A percentile compares a stretch with the other conserved stretches of the same genome.
These are phyloP conservation scores for Botrytis fragariae DNA, from an alignment of 2,329 filamentous ascomycete genomes.

Conservation along the genomic window DNA sequence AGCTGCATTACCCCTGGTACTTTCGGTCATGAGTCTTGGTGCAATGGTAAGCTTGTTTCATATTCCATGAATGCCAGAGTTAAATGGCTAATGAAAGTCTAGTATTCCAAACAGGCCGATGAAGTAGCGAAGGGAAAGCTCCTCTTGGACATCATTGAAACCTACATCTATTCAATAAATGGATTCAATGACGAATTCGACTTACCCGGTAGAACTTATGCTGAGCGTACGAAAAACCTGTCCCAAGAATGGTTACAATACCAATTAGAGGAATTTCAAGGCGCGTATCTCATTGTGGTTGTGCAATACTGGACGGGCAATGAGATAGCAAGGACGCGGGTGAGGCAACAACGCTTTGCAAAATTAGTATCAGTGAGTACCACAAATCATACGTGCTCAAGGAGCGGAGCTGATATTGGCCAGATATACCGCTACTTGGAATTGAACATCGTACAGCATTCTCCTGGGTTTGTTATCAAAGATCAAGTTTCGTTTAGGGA, in stretches of 20 bases:
- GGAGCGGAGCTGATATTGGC: neutral
- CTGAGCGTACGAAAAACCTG: conserved; percentile 27
- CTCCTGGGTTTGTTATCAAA: conserved; percentile 29
- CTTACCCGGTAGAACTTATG: conserved; percentile 31
- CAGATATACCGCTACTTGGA: conserved; percentile 36
- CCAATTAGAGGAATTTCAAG: conserved; percentile 37
- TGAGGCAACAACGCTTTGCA: conserved; percentile 35
- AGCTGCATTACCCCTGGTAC: conserved; percentile 35
- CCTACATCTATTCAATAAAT: conserved; percentile 34
- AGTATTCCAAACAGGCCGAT: conserved; percentile 33
- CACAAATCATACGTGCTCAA: neutral
- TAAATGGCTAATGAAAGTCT: conserved; percentile 14
- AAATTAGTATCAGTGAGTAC: conserved; percentile 34
- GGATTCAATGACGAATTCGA: conserved; percentile 36
- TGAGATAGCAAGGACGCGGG: conserved; percentile 32
- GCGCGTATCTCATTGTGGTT: conserved; percentile 37
- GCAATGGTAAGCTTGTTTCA: conserved; percentile 32
- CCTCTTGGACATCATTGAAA: conserved; percentile 34
- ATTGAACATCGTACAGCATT: conserved; percentile 32
- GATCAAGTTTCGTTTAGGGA: conserved; percentile 32
- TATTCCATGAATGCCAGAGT: neutral
- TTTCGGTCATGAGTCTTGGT: conserved; percentile 36
- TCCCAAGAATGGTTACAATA: conserved; percentile 37
- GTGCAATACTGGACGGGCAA: conserved; percentile 38
- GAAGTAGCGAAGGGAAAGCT: conserved; percentile 31